phyloP scores from a whole-genome alignment of 345 rosid genomes.

The Brassica incana region DNA sequence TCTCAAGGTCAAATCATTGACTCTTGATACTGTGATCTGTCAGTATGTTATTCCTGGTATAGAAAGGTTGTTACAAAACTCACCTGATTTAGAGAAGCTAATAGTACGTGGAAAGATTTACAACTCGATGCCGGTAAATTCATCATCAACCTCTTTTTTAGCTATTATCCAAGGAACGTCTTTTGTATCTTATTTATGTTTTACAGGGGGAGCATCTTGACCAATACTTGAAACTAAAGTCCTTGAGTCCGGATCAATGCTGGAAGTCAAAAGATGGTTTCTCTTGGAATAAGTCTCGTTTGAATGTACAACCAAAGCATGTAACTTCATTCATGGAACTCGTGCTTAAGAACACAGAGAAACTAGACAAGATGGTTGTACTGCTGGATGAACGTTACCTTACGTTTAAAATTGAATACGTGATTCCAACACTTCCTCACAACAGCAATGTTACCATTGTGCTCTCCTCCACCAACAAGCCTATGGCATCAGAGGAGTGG shows the following conservation, averaged over 20 bases:
- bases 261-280: too few species aligned
- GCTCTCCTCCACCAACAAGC: not conserved
- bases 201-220: not conserved
- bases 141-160: not conserved
- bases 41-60: not conserved
- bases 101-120: not conserved
- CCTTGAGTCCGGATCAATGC: too few species aligned
- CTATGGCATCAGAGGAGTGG: not conserved
- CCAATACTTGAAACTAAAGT: not conserved
- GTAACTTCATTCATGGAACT: not conserved
- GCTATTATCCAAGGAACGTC: not conserved
- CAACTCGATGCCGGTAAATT: not conserved
- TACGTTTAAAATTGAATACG: not conserved
- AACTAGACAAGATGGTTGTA: not conserved
- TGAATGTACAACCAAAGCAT: not conserved
- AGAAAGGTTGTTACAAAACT: not conserved
- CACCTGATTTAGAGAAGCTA: not conserved
- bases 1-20: not conserved
- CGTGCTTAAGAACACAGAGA: not conserved
- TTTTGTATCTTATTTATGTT: not conserved
- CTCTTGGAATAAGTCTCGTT: not conserved
- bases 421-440: not conserved
- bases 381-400: not conserved
- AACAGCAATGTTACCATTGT: not conserved
- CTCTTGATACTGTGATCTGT: not conserved